Evolutionary conservation across 306 rosid genomes (phyloP).

Genomic region (Lathyrus aphaca): DNA sequence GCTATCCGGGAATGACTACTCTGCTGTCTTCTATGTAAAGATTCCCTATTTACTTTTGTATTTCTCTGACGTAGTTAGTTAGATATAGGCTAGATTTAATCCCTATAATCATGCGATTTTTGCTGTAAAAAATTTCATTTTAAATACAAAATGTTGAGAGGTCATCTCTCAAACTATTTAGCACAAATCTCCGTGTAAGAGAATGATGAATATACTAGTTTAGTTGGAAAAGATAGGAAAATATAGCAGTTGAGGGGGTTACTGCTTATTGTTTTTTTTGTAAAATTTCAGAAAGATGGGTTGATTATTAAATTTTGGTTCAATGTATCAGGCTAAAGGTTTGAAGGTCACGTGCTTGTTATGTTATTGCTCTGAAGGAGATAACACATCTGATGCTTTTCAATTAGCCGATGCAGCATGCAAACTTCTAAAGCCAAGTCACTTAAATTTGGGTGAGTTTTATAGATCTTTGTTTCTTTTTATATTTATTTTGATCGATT

Average conservation of each 20-base stretch:
- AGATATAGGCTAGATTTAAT: not conserved
- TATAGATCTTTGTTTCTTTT: conserved; percentile 20
- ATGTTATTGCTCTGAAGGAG: conserved; percentile 96
- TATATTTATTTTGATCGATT: conserved; percentile 16
- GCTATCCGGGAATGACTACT: too few species aligned
- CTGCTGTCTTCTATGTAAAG: too few species aligned
- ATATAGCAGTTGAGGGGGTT: not conserved
- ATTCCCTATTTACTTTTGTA: not conserved
- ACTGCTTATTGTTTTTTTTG: not conserved
- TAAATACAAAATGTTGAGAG: too few species aligned
- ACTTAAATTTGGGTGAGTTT: conserved; percentile 58
- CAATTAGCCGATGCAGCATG: conserved; percentile 80
- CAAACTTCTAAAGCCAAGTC: conserved; percentile 57
- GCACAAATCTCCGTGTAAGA: not conserved
- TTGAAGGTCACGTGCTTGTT: conserved; percentile 88
- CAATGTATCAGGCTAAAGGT: conserved; percentile 80
- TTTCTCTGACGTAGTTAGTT: not conserved
- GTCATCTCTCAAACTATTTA: too few species aligned
- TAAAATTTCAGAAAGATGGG: conserved; percentile 9
- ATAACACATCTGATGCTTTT: conserved; percentile 83
- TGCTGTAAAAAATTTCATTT: too few species aligned
- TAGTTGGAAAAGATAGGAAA: conserved; percentile 1
- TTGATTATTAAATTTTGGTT: too few species aligned
- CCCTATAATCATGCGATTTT: not conserved
- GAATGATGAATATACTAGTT: conserved; percentile 22